Conservation (phyloP, 208 protist species). For the Trypanosoma cruzi region DNA sequence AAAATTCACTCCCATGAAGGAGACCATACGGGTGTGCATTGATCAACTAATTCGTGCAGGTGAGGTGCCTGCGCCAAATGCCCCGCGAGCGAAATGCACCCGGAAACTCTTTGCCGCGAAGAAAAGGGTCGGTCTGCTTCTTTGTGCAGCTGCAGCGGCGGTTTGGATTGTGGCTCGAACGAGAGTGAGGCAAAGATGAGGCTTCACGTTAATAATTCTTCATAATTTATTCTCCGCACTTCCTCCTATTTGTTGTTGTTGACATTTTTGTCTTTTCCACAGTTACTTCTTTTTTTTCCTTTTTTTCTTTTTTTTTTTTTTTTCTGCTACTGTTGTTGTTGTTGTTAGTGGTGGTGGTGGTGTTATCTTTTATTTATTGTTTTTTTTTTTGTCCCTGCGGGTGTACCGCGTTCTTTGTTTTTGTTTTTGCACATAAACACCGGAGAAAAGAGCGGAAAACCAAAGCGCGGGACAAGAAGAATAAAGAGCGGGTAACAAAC, state of each 20-base stretch:
- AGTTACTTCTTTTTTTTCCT: not conserved
- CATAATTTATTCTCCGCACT: not conserved
- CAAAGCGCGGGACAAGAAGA: too few species aligned
- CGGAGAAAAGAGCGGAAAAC: too few species aligned
- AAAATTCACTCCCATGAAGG: constrained; percentile 73
- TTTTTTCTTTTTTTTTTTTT: constrained; percentile 3
- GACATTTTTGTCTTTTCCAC: constrained; percentile 4
- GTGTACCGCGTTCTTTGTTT: too few species aligned
- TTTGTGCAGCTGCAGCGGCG: constrained; percentile 35
- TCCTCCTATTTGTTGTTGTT: not conserved
- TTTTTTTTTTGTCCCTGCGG: constrained; percentile 7
- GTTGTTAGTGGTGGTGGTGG: not conserved
- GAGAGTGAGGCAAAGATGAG: not conserved
- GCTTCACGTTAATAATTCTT: not conserved
- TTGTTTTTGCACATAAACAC: constrained; percentile 3
- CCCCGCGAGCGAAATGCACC: not conserved
- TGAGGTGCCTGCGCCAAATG: constrained; percentile 35
- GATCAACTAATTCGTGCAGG: constrained; percentile 65
- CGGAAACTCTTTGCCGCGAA: not conserved
- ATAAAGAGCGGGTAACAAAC: too few species aligned
- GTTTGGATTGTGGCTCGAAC: constrained; percentile 15
- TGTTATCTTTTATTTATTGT: not conserved
- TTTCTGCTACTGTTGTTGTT: not conserved
- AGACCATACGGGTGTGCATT: constrained; percentile 73
- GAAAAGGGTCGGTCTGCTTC: constrained; percentile 5